Evolutionary conservation across 805 yeast species (phyloP), one percentile per base, ranked within the genome.

Genomic region (Torulaspora delbrueckii): DNA sequence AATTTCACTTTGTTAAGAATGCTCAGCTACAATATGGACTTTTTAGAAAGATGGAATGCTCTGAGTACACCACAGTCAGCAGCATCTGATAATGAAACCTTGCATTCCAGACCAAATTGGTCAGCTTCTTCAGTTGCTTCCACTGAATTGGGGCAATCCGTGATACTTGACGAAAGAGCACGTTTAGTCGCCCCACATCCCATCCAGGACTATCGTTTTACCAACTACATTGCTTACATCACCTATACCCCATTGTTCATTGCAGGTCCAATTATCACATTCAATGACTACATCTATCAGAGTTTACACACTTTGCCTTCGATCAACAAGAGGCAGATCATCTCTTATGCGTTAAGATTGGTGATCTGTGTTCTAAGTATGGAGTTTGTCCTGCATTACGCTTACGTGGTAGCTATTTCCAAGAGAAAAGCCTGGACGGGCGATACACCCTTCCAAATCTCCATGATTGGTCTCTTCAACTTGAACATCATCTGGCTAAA

Each of bases 191-290:
- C 83, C 1, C 84, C 84, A 4, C 72, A 84, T 37, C 81, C 79
- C 1, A 43, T 79, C 0, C 55, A 67, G 1, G 86, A 81, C 36
- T 93, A 89, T 66, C 72, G 71, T 26, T 55, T 80, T n/a, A 42
- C 65, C 35, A 85, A 86, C 60, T 87, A 84, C 61, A 49, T 88
- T 34, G 82, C 95, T 0, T 93, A 89, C 60, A 63, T 86, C 27
- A 68, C 84, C 4, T 93, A 93, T 58, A 78, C 96, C 0, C 99
- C 99, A 3, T 69, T 93, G 39, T 86, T 86, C 66, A 82, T 93
- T 55, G 97, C 96, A 2, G 99, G 99, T 1, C 99, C 99, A 19
- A 81, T 93, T 13, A 61, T 93, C 34, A 86, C 98, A 0, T 93
- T 86, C 71, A 93, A 93, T 67, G 99, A 93, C 65, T 93, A 81